These are phyloP conservation scores for Elongisporangium anandrum DNA, from an alignment of 352 stramenopile species.

Conservation along the genomic window DNA sequence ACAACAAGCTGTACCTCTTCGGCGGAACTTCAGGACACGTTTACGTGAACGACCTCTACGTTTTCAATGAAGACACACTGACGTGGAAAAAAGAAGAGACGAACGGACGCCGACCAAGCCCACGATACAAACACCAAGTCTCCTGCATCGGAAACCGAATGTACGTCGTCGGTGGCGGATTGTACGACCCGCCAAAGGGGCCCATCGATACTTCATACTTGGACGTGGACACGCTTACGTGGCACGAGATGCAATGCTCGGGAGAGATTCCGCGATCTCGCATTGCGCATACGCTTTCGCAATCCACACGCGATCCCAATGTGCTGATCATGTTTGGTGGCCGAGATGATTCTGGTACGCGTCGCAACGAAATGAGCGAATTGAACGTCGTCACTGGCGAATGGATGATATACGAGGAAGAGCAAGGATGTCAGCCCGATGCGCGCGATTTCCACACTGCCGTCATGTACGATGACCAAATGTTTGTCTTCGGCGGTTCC, in stretches of 20 bases:
- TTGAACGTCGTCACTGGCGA: slow-evolving; percentile 55
- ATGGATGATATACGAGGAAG: slow-evolving; percentile 56
- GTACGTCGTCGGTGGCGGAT: slow-evolving; percentile 74
- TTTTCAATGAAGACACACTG: slow-evolving; percentile 72
- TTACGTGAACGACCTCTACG: slow-evolving; percentile 83
- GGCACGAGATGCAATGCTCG: slow-evolving; percentile 52
- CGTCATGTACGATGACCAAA: slow-evolving; percentile 64
- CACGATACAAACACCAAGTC: slow-evolving; percentile 83
- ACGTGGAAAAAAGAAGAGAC: slow-evolving; percentile 73
- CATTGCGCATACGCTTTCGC: slow-evolving; percentile 75
- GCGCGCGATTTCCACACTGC: slow-evolving; percentile 80
- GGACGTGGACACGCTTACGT: slow-evolving; percentile 68
- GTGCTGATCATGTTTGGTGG: slow-evolving; percentile 78
- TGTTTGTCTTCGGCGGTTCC: slow-evolving; percentile 81
- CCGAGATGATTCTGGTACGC: slow-evolving; percentile 60
- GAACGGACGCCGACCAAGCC: slow-evolving; percentile 50
- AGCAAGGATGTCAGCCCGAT: slow-evolving; percentile 64
- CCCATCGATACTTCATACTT: slow-evolving; percentile 77
- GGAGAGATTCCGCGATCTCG: slow-evolving; percentile 65
- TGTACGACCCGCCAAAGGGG: slow-evolving; percentile 80
- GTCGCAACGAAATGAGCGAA: slow-evolving; percentile 70
- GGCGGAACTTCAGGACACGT: slow-evolving; percentile 75
- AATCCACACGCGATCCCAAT: slow-evolving; percentile 36
- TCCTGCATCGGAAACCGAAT: slow-evolving; percentile 61
- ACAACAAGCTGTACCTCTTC: slow-evolving; percentile 82